These are phyloP conservation scores for Aspergillus pseudotamarii DNA, from an alignment of 2,329 filamentous ascomycete genomes.

Conservation along the genomic window DNA sequence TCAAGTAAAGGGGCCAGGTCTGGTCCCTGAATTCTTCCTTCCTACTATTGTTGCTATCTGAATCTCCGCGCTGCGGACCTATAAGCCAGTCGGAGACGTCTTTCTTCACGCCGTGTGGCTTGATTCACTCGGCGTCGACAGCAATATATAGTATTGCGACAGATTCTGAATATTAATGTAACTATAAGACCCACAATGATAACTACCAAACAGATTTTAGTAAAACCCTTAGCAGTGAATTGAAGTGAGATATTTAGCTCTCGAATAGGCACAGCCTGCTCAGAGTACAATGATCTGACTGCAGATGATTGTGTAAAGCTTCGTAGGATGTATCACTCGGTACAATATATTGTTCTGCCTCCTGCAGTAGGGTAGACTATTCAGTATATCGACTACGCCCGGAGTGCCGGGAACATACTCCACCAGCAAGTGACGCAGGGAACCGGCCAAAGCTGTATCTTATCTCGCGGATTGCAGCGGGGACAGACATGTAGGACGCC, in stretches of 20 bases:
- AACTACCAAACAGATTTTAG: slow-evolving; percentile 45
- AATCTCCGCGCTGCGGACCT: slow-evolving; percentile 56
- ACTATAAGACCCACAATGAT: slow-evolving; percentile 45
- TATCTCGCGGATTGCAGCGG: slow-evolving; percentile 24
- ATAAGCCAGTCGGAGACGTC: slow-evolving; percentile 55
- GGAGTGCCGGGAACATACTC: not conserved
- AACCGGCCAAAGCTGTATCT: slow-evolving; percentile 6
- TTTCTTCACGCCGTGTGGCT: slow-evolving; percentile 57
- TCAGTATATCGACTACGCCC: not conserved
- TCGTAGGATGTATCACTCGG: not conserved
- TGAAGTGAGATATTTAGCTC: slow-evolving; percentile 6
- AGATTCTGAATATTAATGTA: slow-evolving; percentile 42
- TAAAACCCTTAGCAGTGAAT: slow-evolving; percentile 16
- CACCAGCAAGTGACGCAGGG: not conserved
- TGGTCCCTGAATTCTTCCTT: slow-evolving; percentile 34
- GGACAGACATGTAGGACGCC: slow-evolving; percentile 31
- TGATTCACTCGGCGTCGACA: slow-evolving; percentile 56
- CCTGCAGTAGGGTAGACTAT: not conserved
- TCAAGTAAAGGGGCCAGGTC: slow-evolving; percentile 41
- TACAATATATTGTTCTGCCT: not conserved
- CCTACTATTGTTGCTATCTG: slow-evolving; percentile 55
- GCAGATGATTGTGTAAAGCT: not conserved
- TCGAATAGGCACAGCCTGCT: slow-evolving; percentile 13
- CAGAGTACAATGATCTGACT: not conserved
- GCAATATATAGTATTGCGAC: slow-evolving; percentile 44